Evolutionary conservation across 768 basidiomycete species (phyloP).

Genomic region (Phylloporus sp.): DNA sequence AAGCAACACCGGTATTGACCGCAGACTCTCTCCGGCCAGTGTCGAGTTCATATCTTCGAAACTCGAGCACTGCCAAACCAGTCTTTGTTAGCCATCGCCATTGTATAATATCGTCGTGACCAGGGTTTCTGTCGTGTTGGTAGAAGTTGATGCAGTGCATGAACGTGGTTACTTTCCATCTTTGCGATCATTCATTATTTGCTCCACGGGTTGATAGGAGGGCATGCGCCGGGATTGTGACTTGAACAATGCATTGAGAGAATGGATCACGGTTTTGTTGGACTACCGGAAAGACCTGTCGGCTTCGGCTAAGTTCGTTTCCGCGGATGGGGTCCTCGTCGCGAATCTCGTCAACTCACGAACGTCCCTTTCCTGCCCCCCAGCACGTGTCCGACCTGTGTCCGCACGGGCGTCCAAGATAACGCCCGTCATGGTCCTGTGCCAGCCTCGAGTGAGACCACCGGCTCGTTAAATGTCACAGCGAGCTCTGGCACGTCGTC

Average conservation of each 20-base stretch:
- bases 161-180: slow-evolving; percentile 1
- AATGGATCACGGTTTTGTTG: background rate
- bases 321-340: slow-evolving; percentile 1
- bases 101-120: background rate
- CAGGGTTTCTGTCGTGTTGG: slow-evolving; percentile 1
- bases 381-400: slow-evolving; percentile 16
- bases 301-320: background rate
- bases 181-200: background rate
- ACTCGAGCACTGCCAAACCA: slow-evolving; percentile 16
- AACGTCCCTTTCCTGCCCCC: slow-evolving; percentile 11
- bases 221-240: background rate
- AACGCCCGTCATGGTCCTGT: background rate
- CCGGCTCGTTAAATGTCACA: background rate
- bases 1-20: slow-evolving; percentile 19
- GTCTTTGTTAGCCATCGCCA: slow-evolving; percentile 1
- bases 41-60: slow-evolving; percentile 9
- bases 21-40: background rate
- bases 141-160: slow-evolving; percentile 1
- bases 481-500: background rate
- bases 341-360: background rate
- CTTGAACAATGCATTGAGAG: background rate
- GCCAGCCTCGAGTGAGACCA: background rate
- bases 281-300: background rate
- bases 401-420: slow-evolving; percentile 1
- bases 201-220: slow-evolving; percentile 16